These are phyloP conservation scores for Penicillium paradoxum DNA, from an alignment of 495 filamentous ascomycete species.

Conservation along the genomic window DNA sequence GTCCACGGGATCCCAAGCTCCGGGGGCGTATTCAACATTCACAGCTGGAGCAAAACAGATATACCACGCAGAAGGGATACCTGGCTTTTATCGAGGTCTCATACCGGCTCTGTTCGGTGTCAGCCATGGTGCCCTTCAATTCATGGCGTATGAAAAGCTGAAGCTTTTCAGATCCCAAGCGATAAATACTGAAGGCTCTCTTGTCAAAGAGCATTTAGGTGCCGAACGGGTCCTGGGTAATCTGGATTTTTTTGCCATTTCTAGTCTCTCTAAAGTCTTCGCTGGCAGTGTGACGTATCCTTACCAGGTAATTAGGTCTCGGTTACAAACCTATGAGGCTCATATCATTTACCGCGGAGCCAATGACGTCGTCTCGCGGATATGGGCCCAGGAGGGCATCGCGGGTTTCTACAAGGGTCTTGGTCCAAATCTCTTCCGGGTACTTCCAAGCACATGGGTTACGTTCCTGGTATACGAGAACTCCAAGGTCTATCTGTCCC, in stretches of 20 bases:
- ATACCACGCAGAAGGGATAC: constrained; percentile 60
- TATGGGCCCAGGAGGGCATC: constrained; percentile 74
- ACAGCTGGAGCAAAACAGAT: constrained; percentile 61
- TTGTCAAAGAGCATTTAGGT: constrained; percentile 1
- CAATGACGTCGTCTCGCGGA: constrained; percentile 62
- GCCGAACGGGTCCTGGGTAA: constrained; percentile 52
- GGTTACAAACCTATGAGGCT: constrained; percentile 85
- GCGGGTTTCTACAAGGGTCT: constrained; percentile 91
- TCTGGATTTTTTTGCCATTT: constrained; percentile 70
- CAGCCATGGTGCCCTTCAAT: constrained; percentile 89
- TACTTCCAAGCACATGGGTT: constrained; percentile 91
- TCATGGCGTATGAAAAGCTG: constrained; percentile 88
- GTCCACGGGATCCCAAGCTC: constrained; percentile 63
- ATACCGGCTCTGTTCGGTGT: constrained; percentile 84
- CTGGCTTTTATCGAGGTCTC: constrained; percentile 80
- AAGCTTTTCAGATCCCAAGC: constrained; percentile 52
- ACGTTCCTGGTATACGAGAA: constrained; percentile 99
- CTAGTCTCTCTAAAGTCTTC: constrained; percentile 77
- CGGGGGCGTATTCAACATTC: constrained; percentile 79
- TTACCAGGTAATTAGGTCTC: constrained; percentile 82
- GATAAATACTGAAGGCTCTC: not conserved
- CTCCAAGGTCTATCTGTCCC: constrained; percentile 50
- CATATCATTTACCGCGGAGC: constrained; percentile 58
- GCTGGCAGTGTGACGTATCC: constrained; percentile 88
- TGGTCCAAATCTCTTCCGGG: constrained; percentile 78